Conservation (phyloP, 495 filamentous ascomycete genomes). For the Geopyxis carbonaria region DNA sequence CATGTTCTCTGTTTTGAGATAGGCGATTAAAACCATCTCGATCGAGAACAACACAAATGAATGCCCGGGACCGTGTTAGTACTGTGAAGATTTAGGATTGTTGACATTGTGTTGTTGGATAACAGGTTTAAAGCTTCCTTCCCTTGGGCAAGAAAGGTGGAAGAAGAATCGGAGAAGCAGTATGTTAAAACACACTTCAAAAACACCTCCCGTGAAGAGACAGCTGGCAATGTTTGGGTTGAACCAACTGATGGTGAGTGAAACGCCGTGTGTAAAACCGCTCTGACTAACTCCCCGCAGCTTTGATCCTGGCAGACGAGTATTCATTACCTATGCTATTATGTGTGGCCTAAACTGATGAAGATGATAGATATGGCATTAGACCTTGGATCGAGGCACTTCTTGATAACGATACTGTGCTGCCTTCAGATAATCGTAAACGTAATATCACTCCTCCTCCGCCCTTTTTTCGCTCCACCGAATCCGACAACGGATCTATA, state of each 20-base stretch:
- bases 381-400: constrained; percentile 76
- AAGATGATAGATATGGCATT: constrained; percentile 40
- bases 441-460: constrained; percentile 27
- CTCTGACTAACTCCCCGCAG: constrained; percentile 29
- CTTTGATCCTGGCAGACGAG: constrained; percentile 69
- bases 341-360: too few species aligned
- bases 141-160: constrained; percentile 68
- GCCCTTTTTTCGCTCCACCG: constrained; percentile 24
- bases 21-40: too few species aligned
- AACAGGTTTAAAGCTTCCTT: constrained; percentile 89
- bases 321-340: constrained; percentile 29
- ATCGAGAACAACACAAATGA: too few species aligned
- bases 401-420: constrained; percentile 55
- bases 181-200: constrained; percentile 58
- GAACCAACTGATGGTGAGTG: constrained; percentile 56
- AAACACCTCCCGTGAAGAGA: constrained; percentile 72
- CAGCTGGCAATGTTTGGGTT: constrained; percentile 90
- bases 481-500: constrained; percentile 21
- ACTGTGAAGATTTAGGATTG: background rate
- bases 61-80: background rate
- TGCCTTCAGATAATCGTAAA: constrained; percentile 29
- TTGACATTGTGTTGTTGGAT: constrained; percentile 12
- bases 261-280: constrained; percentile 4
- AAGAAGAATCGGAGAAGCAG: constrained; percentile 73
- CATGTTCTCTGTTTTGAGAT: too few species aligned